Evolutionary conservation across 805 yeast genomes (phyloP).

Genomic region (Blastobotrys peoriensis): DNA sequence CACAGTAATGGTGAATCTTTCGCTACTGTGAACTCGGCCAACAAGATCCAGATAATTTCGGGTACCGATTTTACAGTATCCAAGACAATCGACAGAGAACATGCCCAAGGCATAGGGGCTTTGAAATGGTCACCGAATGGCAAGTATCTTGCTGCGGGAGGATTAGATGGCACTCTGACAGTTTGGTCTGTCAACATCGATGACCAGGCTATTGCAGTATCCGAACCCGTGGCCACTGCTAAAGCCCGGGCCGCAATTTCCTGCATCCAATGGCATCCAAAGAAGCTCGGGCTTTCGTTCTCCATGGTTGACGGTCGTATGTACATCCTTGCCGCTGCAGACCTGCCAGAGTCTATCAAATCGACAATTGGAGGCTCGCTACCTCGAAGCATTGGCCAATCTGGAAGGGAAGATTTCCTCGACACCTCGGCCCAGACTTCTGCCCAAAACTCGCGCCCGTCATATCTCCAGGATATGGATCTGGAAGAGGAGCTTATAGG

Average conservation of each 20-base stretch:
- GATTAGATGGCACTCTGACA: conserved; percentile 43
- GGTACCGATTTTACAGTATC: conserved; percentile 21
- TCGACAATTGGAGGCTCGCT: conserved; percentile 18
- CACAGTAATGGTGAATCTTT: conserved; percentile 61
- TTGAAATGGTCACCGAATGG: conserved; percentile 60
- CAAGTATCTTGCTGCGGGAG: conserved; percentile 52
- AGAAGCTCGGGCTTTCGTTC: conserved; percentile 27
- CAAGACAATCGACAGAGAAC: conserved; percentile 16
- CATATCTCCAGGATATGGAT: not conserved
- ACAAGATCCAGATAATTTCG: conserved; percentile 26
- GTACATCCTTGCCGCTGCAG: conserved; percentile 20
- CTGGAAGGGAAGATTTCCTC: not conserved
- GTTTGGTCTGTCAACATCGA: conserved; percentile 49
- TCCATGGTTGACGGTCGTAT: conserved; percentile 31
- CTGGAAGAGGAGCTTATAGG: conserved; percentile 3
- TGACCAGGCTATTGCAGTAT: conserved; percentile 31
- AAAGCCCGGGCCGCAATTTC: conserved; percentile 5
- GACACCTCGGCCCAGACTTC: not conserved
- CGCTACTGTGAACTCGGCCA: conserved; percentile 54
- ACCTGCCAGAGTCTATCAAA: conserved; percentile 19
- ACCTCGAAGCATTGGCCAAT: conserved; percentile 28
- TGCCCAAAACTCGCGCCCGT: not conserved
- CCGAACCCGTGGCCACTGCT: conserved; percentile 20
- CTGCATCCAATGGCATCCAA: conserved; percentile 36
- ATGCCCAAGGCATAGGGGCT: conserved; percentile 38